Evolutionary conservation across 805 yeast species (phyloP).

Genomic region (Candida sonorensis): DNA sequence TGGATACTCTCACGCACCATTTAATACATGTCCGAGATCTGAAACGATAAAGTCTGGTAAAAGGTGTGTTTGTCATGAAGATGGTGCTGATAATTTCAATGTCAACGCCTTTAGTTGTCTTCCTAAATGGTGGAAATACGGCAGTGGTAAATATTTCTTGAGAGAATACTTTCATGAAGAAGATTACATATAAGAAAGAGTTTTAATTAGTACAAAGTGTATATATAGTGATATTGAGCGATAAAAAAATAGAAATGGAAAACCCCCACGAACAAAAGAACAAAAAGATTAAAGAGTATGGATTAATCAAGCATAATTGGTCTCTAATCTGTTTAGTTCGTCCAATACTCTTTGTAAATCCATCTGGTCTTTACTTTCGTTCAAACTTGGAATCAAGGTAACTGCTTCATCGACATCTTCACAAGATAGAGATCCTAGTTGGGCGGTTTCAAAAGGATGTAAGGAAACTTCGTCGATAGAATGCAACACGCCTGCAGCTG

Average conservation of each 20-base stretch:
- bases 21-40: slow-evolving; percentile 53
- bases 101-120: slow-evolving; percentile 52
- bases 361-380: slow-evolving; percentile 73
- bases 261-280: background rate
- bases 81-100: slow-evolving; percentile 36
- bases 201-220: background rate
- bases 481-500: slow-evolving; percentile 81
- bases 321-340: slow-evolving; percentile 67
- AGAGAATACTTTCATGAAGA: slow-evolving; percentile 33
- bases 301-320: slow-evolving; percentile 20
- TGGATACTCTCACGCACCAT: slow-evolving; percentile 74
- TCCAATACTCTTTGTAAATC: slow-evolving; percentile 84
- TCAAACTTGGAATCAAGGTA: slow-evolving; percentile 84
- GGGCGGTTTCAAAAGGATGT: slow-evolving; percentile 96
- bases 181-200: slow-evolving; percentile 15
- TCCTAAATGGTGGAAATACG: slow-evolving; percentile 69
- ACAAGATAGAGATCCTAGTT: slow-evolving; percentile 77
- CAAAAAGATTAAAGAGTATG: background rate
- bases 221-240: too few relatives aligned
- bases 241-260: too few relatives aligned
- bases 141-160: slow-evolving; percentile 52
- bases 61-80: slow-evolving; percentile 52
- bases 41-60: slow-evolving; percentile 41
- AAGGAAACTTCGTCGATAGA: slow-evolving; percentile 58
- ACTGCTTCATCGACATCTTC: slow-evolving; percentile 97